Conservation (phyloP, 108 stramenopile species). For the Stephanodiscus triporus region DNA sequence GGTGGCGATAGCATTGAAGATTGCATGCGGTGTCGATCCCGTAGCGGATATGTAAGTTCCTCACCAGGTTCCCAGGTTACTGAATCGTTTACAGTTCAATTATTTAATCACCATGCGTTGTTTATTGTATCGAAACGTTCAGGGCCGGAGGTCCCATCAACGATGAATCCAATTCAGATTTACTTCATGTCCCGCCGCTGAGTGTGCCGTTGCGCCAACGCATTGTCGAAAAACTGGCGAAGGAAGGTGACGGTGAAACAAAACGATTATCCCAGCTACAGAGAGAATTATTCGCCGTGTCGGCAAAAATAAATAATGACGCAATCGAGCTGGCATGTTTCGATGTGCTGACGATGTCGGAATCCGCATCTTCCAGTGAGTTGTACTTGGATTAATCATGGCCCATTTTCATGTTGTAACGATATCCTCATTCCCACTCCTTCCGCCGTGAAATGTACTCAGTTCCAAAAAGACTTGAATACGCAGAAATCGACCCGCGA, state of each 20-base stretch:
- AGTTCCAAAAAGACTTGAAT: constrained; percentile 35
- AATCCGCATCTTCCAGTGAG: constrained; percentile 63
- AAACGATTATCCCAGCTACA: constrained; percentile 53
- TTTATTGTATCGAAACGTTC: background rate
- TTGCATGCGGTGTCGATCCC: constrained; percentile 68
- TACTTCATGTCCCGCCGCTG: constrained; percentile 69
- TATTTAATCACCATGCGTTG: background rate
- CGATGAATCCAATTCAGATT: constrained; percentile 38
- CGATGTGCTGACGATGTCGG: constrained; percentile 55
- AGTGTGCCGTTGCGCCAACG: constrained; percentile 64
- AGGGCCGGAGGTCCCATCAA: constrained; percentile 68
- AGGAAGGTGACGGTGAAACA: constrained; percentile 62
- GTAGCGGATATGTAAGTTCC: constrained; percentile 64
- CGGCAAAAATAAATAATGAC: constrained; percentile 50
- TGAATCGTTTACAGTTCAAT: background rate
- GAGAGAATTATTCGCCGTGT: constrained; percentile 71
- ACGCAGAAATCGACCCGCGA: constrained; percentile 17
- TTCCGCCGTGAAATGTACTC: background rate
- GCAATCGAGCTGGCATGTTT: constrained; percentile 59
- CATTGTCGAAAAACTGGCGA: constrained; percentile 61
- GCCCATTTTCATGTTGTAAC: background rate
- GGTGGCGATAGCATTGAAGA: constrained; percentile 65
- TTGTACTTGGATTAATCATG: background rate
- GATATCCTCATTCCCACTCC: background rate
- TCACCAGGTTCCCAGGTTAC: background rate